phyloP scores from a whole-genome alignment of 2,329 filamentous ascomycete species.

The Apiospora phragmitis region DNA sequence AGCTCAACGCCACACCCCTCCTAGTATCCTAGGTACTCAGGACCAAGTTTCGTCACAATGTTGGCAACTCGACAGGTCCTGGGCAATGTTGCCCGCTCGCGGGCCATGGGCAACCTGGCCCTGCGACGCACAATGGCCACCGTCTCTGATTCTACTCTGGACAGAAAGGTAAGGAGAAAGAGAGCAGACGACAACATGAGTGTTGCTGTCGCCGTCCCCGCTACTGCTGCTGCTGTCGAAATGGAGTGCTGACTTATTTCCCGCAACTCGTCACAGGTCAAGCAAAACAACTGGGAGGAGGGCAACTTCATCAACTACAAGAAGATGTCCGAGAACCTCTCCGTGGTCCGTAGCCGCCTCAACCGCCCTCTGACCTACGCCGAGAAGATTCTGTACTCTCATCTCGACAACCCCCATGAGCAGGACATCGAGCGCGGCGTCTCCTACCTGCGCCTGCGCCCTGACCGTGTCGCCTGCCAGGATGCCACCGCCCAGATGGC shows the following conservation, averaged over 20 bases:
- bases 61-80: constrained; percentile 71
- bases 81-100: constrained; percentile 61
- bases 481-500: constrained; percentile 99
- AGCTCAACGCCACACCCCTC: constrained; percentile 15
- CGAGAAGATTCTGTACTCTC: constrained; percentile 99
- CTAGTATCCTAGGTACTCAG: constrained; percentile 21
- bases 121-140: constrained; percentile 76
- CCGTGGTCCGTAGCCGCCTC: constrained; percentile 83
- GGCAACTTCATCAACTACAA: constrained; percentile 99
- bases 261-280: constrained; percentile 54
- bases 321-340: constrained; percentile 98
- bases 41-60: constrained; percentile 51
- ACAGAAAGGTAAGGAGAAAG: constrained; percentile 73
- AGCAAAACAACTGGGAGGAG: constrained; percentile 96
- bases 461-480: constrained; percentile 97
- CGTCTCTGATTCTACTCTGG: constrained; percentile 80
- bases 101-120: constrained; percentile 57
- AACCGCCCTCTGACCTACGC: constrained; percentile 93
- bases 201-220: neutral
- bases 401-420: constrained; percentile 93
- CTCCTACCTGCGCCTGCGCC: constrained; percentile 95
- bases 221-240: neutral
- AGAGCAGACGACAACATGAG: neutral
- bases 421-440: constrained; percentile 95
- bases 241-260: constrained; percentile 14